A percentile compares a stretch with the other conserved stretches of the same genome.
Evolutionary conservation across 768 basidiomycete species (phyloP).

Genomic region (Lentinula edodes): DNA sequence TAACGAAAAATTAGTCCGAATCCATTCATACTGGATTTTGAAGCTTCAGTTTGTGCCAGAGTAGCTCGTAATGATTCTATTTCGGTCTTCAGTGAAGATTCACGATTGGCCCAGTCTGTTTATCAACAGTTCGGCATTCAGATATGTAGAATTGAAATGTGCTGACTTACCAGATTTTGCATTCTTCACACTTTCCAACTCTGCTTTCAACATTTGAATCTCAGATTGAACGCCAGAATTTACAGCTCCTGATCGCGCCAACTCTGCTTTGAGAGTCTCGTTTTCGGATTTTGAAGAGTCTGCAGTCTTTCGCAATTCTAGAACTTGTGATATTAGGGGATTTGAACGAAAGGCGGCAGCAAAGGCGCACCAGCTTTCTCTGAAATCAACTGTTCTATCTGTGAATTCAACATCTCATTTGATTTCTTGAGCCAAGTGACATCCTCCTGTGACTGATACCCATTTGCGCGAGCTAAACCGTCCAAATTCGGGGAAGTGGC

Average conservation of each 20-base stretch:
- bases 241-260: background rate
- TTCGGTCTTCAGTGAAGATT: slow-evolving; percentile 15
- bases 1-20: background rate
- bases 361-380: slow-evolving; percentile 8
- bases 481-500: slow-evolving; percentile 12
- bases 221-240: slow-evolving; percentile 13
- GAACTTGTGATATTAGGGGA: background rate
- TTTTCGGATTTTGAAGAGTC: background rate
- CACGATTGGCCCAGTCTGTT: slow-evolving; percentile 7
- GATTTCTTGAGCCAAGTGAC: slow-evolving; percentile 12
- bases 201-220: slow-evolving; percentile 19
- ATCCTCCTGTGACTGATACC: background rate
- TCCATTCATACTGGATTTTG: slow-evolving; percentile 1
- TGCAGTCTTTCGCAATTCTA: background rate
- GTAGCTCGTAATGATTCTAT: slow-evolving; percentile 1
- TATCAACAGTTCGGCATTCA: background rate
- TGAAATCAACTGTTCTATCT: slow-evolving; percentile 13
- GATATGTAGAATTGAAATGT: background rate
- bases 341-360: background rate
- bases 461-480: background rate
- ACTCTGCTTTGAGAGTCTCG: background rate
- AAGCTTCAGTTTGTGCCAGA: background rate
- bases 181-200: slow-evolving; percentile 25
- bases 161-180: slow-evolving; percentile 23
- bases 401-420: slow-evolving; percentile 15